A percentile compares a stretch with the other conserved stretches of the same genome.
Evolutionary conservation across 257 asterid genomes (phyloP).

Genomic region (Scutellaria minor): DNA sequence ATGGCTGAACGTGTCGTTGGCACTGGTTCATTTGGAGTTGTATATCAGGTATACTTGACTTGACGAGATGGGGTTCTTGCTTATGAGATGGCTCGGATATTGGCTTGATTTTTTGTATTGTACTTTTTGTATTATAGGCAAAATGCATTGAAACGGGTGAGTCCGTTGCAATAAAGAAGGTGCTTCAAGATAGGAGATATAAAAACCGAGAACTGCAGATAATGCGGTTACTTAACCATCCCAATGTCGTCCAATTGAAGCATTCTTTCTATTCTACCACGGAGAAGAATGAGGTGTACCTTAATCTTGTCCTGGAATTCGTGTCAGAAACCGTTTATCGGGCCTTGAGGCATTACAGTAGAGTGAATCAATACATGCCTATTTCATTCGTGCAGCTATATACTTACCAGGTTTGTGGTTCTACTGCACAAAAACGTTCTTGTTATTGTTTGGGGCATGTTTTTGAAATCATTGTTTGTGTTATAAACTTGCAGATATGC

Average conservation of each 20-base stretch:
- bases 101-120: background rate
- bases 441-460: background rate
- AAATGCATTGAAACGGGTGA: conserved; percentile 85
- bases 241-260: conserved; percentile 74
- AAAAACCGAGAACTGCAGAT: conserved; percentile 89
- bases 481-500: conserved; percentile 61
- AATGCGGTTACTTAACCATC: conserved; percentile 71
- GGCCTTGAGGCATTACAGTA: conserved; percentile 78
- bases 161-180: conserved; percentile 87
- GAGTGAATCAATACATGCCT: conserved; percentile 81
- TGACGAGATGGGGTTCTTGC: background rate
- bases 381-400: conserved; percentile 71
- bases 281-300: conserved; percentile 82
- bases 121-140: conserved; percentile 51
- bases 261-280: conserved; percentile 88
- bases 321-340: conserved; percentile 86
- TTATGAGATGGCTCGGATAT: background rate
- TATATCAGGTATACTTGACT: conserved; percentile 68
- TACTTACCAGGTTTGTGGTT: conserved; percentile 69
- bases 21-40: conserved; percentile 74
- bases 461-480: background rate
- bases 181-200: conserved; percentile 91
- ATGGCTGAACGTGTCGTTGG: conserved; percentile 75
- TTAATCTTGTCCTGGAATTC: conserved; percentile 81
- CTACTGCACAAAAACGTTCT: conserved; percentile 5